Conservation (phyloP, 352 stramenopile genomes). For the Phytophthora palmivora region DNA sequence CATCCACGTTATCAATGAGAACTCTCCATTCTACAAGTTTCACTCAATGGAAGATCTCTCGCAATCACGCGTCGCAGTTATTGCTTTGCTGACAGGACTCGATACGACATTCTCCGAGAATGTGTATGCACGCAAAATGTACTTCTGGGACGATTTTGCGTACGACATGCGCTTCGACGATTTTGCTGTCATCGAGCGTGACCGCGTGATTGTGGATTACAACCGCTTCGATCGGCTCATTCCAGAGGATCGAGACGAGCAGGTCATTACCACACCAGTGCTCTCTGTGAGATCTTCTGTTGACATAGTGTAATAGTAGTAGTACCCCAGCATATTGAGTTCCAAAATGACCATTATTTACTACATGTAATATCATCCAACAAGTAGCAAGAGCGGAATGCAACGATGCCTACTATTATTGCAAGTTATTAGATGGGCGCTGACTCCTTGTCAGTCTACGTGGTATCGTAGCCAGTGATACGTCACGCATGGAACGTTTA, state of each 20-base stretch:
- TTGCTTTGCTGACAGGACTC: constrained; percentile 80
- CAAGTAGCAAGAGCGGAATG: background rate
- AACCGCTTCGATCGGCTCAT: constrained; percentile 68
- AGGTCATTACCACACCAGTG: constrained; percentile 33
- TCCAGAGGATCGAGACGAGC: constrained; percentile 39
- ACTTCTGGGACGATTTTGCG: constrained; percentile 90
- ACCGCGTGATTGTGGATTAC: constrained; percentile 75
- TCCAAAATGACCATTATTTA: too few relatives aligned
- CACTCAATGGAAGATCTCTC: constrained; percentile 75
- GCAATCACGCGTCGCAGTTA: constrained; percentile 75
- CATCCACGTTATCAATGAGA: constrained; percentile 84
- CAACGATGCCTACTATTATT: constrained; percentile 23
- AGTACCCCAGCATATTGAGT: too few relatives aligned
- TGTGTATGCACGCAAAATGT: constrained; percentile 88
- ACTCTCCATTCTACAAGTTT: constrained; percentile 84
- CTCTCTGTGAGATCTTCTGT: constrained; percentile 20
- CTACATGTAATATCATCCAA: too few relatives aligned
- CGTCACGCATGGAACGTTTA: constrained; percentile 37
- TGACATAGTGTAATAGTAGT: constrained; percentile 27
- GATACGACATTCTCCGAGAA: constrained; percentile 89
- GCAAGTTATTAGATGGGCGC: constrained; percentile 25
- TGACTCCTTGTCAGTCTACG: constrained; percentile 14
- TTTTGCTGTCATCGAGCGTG: constrained; percentile 75
- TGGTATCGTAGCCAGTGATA: constrained; percentile 17
- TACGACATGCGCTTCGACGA: constrained; percentile 82